These are phyloP conservation scores for Trichosporon sp. DNA, from an alignment of 1,284 basidiomycete genomes.

Conservation along the genomic window DNA sequence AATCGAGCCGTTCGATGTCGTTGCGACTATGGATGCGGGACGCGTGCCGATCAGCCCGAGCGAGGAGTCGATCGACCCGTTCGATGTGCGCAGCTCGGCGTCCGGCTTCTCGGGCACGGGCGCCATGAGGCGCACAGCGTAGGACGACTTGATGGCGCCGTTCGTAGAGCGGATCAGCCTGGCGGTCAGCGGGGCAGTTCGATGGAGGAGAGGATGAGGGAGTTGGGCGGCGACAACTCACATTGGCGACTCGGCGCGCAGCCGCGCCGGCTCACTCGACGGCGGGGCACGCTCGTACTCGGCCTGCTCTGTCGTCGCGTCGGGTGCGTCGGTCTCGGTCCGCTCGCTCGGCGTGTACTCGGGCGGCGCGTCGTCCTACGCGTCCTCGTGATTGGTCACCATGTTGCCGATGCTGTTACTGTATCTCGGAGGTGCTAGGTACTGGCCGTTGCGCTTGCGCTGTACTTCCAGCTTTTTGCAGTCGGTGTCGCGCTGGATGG, in stretches of 20 bases:
- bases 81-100: neutral
- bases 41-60: neutral
- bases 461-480: too few relatives aligned
- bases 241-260: neutral
- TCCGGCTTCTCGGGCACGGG: neutral
- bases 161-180: neutral
- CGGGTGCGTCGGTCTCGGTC: neutral
- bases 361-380: neutral
- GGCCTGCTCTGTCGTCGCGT: too few relatives aligned
- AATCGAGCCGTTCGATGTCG: neutral
- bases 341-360: neutral
- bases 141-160: neutral
- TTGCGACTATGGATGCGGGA: neutral
- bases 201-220: neutral
- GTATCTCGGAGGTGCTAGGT: too few relatives aligned
- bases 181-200: neutral
- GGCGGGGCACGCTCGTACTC: neutral
- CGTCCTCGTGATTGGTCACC: neutral
- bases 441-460: too few relatives aligned
- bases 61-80: neutral
- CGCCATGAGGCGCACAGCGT: neutral
- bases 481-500: too few relatives aligned
- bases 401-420: too few relatives aligned
- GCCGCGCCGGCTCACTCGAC: neutral
- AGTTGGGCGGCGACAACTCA: neutral